Evolutionary conservation across 208 protist genomes (phyloP), one percentile per base, ranked within the genome.

Genomic region (Trypanosoma scelopori): DNA sequence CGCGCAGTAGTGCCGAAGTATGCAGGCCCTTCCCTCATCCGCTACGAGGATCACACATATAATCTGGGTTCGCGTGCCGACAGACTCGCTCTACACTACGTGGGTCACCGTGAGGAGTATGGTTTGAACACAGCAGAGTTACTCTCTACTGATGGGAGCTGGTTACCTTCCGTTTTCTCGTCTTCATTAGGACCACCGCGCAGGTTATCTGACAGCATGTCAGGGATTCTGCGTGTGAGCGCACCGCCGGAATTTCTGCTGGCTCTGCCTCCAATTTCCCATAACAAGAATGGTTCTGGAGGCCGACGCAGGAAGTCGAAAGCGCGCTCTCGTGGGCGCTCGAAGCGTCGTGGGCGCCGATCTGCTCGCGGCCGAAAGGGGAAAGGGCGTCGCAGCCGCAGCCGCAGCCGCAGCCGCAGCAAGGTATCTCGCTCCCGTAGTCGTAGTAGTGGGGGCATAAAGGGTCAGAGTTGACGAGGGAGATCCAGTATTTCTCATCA

Each of bases 31-130:
- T 76, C 63, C 9, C 69, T 82, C 25, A 77, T 94, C 22, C 81
- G 89, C 12, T 94, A 92, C 65, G 85, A 84, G 20, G 65, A 75
- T 42, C 78, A 78, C n/a, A 84, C 85, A 23, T 94, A 94, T 76
- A 94, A 94, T 65, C 70, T 91, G 5, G 89, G 89, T 30, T 89
- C 81, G 1, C 69, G 65, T 50, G 66, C 59, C 22, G 76, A 69
- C 16, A 75, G 56, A 5, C 74, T 94, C 27, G 72, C 78, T 4
- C 46, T 58, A 6, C 89, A 94, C 71, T 91, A 91, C 52, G 63
- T 90, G 0, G 71, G 55, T 43, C 76, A 89, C 42, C 76, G 89
- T n/a, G 82, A 91, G 48, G 66, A 65, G 49, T 94, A 94, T 69
- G 88, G 74, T 16, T 53, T 90, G 22, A 72, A 74, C 20, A 76